Conservation (phyloP, 306 rosid species). For the Vigna trinervia region DNA sequence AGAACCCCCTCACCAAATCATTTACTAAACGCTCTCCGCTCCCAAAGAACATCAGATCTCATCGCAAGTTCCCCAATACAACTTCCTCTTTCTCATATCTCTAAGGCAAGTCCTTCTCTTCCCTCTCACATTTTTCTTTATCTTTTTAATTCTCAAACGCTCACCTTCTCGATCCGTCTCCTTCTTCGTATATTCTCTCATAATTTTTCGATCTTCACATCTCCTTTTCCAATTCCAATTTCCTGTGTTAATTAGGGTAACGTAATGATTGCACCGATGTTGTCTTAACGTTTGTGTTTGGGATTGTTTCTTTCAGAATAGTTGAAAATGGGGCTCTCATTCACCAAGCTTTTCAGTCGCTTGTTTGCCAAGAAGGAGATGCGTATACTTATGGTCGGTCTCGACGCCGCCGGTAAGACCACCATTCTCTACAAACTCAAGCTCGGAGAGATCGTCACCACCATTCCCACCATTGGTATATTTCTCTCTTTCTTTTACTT, state of each 20-base stretch:
- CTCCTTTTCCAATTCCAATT: neutral
- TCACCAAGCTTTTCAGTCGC: conserved; percentile 90
- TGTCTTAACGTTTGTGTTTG: conserved; percentile 1
- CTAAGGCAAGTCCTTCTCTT: conserved; percentile 41
- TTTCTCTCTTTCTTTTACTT: neutral
- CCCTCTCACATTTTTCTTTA: too few relatives aligned
- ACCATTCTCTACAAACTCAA: conserved; percentile 92
- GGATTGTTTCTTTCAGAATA: conserved; percentile 13
- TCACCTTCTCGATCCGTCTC: conserved; percentile 17
- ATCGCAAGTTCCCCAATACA: neutral
- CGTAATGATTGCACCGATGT: neutral
- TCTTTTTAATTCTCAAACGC: neutral
- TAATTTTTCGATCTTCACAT: neutral
- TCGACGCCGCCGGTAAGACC: conserved; percentile 97
- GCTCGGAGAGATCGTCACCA: conserved; percentile 93
- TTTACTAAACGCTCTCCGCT: too few relatives aligned
- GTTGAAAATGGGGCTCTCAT: conserved; percentile 76
- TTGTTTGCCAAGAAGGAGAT: conserved; percentile 94
- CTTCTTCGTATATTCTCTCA: conserved; percentile 24
- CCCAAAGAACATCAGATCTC: neutral
- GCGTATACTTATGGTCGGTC: conserved; percentile 97
- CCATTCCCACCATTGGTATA: conserved; percentile 93
- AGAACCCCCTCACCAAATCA: neutral
- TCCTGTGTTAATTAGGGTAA: conserved; percentile 2
- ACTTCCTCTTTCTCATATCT: conserved; percentile 12